These are phyloP conservation scores for Zea luxurians DNA, from an alignment of 176 grass and related monocot species.

Conservation along the genomic window DNA sequence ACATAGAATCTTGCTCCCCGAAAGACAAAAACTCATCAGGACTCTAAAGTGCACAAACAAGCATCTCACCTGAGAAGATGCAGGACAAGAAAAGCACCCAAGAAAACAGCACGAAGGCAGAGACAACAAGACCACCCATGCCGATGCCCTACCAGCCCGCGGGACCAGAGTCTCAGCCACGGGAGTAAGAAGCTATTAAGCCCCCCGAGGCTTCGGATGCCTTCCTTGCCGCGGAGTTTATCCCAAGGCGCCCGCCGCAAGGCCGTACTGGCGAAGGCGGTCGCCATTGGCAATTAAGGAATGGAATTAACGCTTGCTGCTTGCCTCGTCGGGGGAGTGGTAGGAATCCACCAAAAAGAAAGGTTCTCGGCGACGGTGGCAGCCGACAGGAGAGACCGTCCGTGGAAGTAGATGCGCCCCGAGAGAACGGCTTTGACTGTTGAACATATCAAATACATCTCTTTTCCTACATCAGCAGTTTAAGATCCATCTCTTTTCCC, in stretches of 20 bases:
- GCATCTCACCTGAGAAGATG: constrained; percentile 18
- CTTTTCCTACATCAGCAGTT: too few species aligned
- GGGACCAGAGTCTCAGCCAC: constrained; percentile 22
- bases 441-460: too few species aligned
- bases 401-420: too few species aligned
- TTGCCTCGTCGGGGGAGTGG: constrained; percentile 10
- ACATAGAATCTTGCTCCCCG: not conserved
- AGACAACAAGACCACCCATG: constrained; percentile 26
- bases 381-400: too few species aligned
- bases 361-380: not conserved
- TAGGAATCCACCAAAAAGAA: constrained; percentile 20
- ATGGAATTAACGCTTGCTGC: constrained; percentile 15
- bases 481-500: too few species aligned
- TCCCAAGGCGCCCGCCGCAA: constrained; percentile 52
- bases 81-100: constrained; percentile 21
- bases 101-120: constrained; percentile 20
- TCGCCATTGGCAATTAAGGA: constrained; percentile 38
- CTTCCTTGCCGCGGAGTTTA: constrained; percentile 66
- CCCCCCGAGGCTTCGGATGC: constrained; percentile 28
- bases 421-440: too few species aligned
- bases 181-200: constrained; percentile 22
- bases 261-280: constrained; percentile 28
- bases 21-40: not conserved
- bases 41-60: not conserved
- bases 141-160: constrained; percentile 15